Conservation (phyloP, 2,329 filamentous ascomycete genomes). For the Thelonectria olida region DNA sequence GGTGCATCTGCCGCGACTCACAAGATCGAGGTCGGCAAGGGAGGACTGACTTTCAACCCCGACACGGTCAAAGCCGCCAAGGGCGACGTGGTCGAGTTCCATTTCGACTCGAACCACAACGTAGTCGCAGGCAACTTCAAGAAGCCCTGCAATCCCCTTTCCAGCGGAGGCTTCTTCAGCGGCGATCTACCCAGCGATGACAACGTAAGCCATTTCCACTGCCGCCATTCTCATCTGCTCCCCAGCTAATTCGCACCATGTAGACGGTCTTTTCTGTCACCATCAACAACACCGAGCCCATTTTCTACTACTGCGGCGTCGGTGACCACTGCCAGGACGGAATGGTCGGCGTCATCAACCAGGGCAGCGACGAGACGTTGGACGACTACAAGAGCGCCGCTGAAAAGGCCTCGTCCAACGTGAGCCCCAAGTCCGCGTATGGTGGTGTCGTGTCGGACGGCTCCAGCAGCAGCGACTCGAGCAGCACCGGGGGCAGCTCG, state of each 20-base stretch:
- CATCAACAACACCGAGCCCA: conserved; percentile 42
- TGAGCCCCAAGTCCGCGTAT: conserved; percentile 14
- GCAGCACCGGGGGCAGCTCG: neutral
- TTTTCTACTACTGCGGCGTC: conserved; percentile 44
- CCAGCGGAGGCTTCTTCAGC: conserved; percentile 30
- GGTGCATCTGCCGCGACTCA: neutral
- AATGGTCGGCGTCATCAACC: conserved; percentile 45
- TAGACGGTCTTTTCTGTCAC: conserved; percentile 36
- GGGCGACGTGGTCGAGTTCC: conserved; percentile 63
- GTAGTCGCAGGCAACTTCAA: conserved; percentile 59
- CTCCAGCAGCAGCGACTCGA: neutral
- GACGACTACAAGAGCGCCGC: conserved; percentile 25
- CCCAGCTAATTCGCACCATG: neutral
- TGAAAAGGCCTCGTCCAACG: conserved; percentile 12
- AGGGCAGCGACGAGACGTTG: conserved; percentile 29
- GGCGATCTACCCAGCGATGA: conserved; percentile 7
- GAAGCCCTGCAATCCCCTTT: conserved; percentile 55
- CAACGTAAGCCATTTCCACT: conserved; percentile 1
- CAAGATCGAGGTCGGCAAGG: conserved; percentile 53
- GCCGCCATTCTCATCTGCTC: too few relatives aligned
- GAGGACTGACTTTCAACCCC: conserved; percentile 54
- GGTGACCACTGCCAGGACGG: conserved; percentile 42
- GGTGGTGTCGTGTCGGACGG: conserved; percentile 20
- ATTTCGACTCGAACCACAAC: conserved; percentile 61
- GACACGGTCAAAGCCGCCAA: conserved; percentile 52